Conservation (phyloP, 108 stramenopile species). For the Fistulifera pelliculosa region DNA sequence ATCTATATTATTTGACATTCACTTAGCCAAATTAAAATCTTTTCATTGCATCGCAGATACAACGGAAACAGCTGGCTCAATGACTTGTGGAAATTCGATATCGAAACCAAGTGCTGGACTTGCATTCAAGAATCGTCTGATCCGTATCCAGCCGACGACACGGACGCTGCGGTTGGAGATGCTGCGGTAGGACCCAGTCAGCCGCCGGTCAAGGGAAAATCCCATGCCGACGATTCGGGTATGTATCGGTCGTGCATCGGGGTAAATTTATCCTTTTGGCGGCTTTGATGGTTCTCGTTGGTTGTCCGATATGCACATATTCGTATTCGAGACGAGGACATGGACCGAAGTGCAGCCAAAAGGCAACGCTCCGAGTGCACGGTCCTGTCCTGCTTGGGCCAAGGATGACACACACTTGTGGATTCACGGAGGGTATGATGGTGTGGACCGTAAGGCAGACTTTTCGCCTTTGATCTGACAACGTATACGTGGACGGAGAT, state of each 20-base stretch:
- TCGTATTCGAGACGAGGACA: conserved; percentile 55
- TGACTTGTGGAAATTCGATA: conserved; percentile 88
- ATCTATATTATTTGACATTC: no score
- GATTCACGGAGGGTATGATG: conserved; percentile 86
- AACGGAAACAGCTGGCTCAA: conserved; percentile 83
- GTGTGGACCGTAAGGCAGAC: conserved; percentile 85
- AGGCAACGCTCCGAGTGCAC: conserved; percentile 45
- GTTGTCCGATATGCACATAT: conserved; percentile 85
- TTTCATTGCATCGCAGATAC: no score
- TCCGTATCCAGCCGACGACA: background rate
- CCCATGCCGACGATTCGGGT: conserved; percentile 84
- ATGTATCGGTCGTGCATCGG: conserved; percentile 82
- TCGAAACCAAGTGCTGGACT: conserved; percentile 59
- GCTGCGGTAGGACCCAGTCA: background rate
- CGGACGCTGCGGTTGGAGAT: conserved; percentile 12
- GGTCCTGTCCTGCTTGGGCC: conserved; percentile 87
- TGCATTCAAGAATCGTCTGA: conserved; percentile 76
- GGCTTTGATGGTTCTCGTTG: conserved; percentile 84
- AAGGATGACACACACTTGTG: conserved; percentile 82
- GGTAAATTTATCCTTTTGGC: conserved; percentile 87
- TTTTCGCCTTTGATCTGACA: conserved; percentile 83
- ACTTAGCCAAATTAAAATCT: no score
- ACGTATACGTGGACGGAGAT: conserved; percentile 87
- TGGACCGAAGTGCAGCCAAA: conserved; percentile 59
- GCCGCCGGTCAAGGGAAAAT: conserved; percentile 19